These are phyloP conservation scores for Ceratocystiopsis brevicomis DNA, from an alignment of 2,329 filamentous ascomycete species.

Conservation along the genomic window DNA sequence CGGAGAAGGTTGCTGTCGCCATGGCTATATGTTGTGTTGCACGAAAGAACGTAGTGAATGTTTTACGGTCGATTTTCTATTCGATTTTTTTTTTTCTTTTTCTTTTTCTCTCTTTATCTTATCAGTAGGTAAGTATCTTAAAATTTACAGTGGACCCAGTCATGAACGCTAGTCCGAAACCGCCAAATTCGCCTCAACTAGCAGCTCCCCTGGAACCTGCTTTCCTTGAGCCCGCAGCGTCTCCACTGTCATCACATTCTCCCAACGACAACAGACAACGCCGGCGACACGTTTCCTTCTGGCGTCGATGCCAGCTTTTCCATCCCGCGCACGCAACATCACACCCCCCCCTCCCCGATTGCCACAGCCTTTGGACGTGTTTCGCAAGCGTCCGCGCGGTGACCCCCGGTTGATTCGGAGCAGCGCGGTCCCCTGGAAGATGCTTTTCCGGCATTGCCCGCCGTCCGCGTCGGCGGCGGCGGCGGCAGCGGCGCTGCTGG, in stretches of 20 bases:
- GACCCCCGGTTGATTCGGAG: too few species aligned
- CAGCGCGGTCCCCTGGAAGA: neutral
- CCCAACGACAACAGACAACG: too few species aligned
- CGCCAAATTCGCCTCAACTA: neutral
- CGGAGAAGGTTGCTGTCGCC: slow-evolving; percentile 17
- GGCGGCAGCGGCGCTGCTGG: slow-evolving; percentile 22
- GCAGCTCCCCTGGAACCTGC: neutral
- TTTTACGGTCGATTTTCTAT: too few species aligned
- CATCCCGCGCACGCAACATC: too few species aligned
- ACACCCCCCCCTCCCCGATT: too few species aligned
- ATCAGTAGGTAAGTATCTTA: too few species aligned
- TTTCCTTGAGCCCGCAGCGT: neutral
- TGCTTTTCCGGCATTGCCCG: slow-evolving; percentile 14
- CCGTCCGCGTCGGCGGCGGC: slow-evolving; percentile 16
- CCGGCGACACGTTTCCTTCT: too few species aligned
- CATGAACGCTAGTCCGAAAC: neutral
- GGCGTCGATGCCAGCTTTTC: too few species aligned
- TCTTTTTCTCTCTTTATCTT: slow-evolving; percentile 1
- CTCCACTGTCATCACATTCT: too few species aligned
- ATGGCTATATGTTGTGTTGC: slow-evolving; percentile 8
- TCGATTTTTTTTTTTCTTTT: slow-evolving; percentile 2
- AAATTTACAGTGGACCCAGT: neutral
- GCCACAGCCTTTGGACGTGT: too few species aligned
- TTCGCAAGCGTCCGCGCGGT: too few species aligned
- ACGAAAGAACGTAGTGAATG: neutral